Evolutionary conservation across 805 yeast genomes (phyloP), one percentile per base, ranked within the genome.

Genomic region (Cyberlindnera mycetangii): DNA sequence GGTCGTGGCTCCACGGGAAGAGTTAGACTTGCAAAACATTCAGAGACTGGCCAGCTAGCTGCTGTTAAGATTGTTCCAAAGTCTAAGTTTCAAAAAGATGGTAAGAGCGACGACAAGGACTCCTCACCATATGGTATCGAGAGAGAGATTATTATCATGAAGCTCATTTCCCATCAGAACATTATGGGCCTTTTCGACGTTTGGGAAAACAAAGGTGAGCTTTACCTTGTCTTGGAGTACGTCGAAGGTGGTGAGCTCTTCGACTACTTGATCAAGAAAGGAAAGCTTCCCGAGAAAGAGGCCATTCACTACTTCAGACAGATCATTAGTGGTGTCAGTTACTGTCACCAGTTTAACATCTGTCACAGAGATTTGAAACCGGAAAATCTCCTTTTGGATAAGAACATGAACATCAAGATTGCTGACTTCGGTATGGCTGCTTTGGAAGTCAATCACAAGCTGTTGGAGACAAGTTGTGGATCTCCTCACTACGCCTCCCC

Each of bases 391-490:
- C 66, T 85, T 34, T 70, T 90, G 34, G 98, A 90, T 68, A 82
- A 83, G 60, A 76, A 88, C 62, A 79, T 83, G 51, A 89, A 89
- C 64, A 90, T 93, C 64, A 93, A 93, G 65, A 89, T 93, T 53
- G 99, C 99, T 9, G 99, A 93, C 67, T 93, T 93, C 63, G 99
- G 99, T 27, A 93, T 93, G 99, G 99, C 99, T 15, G 98, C 99
- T 7, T 70, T 93, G 37, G 98, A 93, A 64, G 78, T 88, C 24
- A 78, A 77, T 42, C 92, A 83, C 53, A 80, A 85, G 55, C 68
- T 92, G 59, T 71, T 93, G 46, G 97, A 92, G 64, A 93, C 99
- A 4, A 83, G 95, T 16, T 93, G 99, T 67, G 99, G 99, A 1
- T 89, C 97, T 15, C 99, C 99, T 8, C 99, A 93, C 65, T 93